These are phyloP conservation scores for Heliocybe sulcata DNA, from an alignment of 1,284 basidiomycete species.

Conservation along the genomic window DNA sequence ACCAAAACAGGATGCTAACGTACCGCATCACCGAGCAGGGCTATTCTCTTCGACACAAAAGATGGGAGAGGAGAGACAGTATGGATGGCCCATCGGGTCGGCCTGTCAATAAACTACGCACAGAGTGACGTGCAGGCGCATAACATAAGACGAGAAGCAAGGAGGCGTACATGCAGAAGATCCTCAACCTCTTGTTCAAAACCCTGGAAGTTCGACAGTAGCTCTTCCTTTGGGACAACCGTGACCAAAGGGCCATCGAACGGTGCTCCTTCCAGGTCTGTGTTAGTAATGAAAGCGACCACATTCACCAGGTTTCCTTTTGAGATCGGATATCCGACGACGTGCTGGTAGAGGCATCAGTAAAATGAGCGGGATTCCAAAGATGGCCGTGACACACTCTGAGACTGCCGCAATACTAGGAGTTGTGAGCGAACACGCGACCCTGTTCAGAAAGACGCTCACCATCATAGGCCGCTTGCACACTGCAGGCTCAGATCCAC, in stretches of 20 bases:
- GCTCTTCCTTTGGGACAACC: conserved; percentile 17
- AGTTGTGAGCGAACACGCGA: not conserved
- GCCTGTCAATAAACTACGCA: conserved; percentile 19
- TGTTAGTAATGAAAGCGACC: conserved; percentile 18
- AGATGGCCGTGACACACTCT: conserved; percentile 13
- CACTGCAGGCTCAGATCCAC: conserved; percentile 7
- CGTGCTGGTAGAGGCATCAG: conserved; percentile 14
- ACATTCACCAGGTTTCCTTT: conserved; percentile 23
- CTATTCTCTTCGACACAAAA: conserved; percentile 16
- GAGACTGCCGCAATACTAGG: conserved; percentile 23
- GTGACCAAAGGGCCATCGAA: conserved; percentile 21
- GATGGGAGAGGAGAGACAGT: conserved; percentile 17
- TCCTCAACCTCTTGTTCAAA: conserved; percentile 25
- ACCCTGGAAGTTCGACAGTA: conserved; percentile 17
- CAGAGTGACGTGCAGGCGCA: not conserved
- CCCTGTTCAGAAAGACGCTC: conserved; percentile 3
- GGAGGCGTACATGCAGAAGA: conserved; percentile 17
- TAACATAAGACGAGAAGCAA: not conserved
- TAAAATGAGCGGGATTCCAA: not conserved
- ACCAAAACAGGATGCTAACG: not conserved
- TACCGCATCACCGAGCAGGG: conserved; percentile 23
- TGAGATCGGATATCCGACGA: conserved; percentile 26
- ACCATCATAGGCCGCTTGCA: conserved; percentile 23
- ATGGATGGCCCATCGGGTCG: conserved; percentile 25
- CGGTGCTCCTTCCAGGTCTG: conserved; percentile 15